Evolutionary conservation across 257 asterid species (phyloP).

Genomic region (Asclepias syriaca): DNA sequence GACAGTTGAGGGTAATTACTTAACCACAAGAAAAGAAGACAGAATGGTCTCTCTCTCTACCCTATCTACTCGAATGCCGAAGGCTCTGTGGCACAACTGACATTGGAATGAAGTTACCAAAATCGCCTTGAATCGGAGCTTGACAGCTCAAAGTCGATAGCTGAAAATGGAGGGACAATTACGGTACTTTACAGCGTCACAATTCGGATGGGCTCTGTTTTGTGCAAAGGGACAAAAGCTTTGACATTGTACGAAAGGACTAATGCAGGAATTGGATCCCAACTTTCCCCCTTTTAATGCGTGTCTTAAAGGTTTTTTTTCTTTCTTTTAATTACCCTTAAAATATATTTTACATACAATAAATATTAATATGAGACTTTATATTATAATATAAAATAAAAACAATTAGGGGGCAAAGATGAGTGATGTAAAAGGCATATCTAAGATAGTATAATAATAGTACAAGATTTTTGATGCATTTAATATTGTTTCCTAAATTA

Average conservation of each 20-base stretch:
- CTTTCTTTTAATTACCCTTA: background rate
- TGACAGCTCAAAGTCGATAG: background rate
- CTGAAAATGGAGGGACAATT: background rate
- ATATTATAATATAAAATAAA: too few relatives aligned
- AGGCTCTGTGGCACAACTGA: background rate
- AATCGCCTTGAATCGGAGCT: background rate
- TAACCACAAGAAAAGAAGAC: constrained; percentile 34
- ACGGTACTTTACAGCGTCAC: background rate
- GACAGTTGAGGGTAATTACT: constrained; percentile 14
- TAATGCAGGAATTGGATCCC: background rate
- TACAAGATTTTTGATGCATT: background rate
- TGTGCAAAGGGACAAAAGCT: background rate
- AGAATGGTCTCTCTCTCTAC: background rate
- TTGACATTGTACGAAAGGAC: constrained; percentile 2
- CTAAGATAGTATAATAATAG: too few relatives aligned
- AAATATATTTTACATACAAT: background rate
- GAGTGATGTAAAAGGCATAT: background rate
- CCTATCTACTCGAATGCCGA: constrained; percentile 1
- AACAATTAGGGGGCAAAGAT: background rate
- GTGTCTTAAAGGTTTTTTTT: background rate
- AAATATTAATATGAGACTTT: too few relatives aligned
- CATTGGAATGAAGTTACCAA: background rate
- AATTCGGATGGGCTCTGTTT: background rate
- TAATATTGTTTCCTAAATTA: constrained; percentile 4
- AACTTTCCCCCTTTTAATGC: constrained; percentile 7